Base-by-base conservation (phyloP, 768 basidiomycete species). In the Ephemerocybe angulata region DNA sequence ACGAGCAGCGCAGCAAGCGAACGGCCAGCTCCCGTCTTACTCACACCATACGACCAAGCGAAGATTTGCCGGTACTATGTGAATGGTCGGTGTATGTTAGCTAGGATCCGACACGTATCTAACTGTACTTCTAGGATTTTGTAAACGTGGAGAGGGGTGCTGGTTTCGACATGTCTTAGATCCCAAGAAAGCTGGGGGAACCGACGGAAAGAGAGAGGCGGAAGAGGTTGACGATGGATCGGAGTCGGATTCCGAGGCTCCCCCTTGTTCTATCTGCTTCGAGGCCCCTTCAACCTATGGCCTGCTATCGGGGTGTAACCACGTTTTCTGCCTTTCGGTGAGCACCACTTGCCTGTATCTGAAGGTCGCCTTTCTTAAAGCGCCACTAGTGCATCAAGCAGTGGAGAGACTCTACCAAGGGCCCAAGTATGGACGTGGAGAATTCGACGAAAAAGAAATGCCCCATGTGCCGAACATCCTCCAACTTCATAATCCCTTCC, bases 261-360 rank as follows among this genome's bases (percentile, higher is more conserved):
- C 29, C 11, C 24, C 12, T 3, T 92, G 90, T 62, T 81, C 81
- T 19, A 86, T 92, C 48, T 92, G 90, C 64, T 79, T 87, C 56
- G 90, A 92, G 63, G 83, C 76, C 60, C 88, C 90, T 11, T 68
- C 68, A 4, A 81, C 80, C 0, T 90, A 83, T 62, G 90, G 88
- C 31, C 69, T 91, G 15, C 75, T 92, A 27, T 73, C 87, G 21
- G 84, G 83, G 29, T 93, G 90, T 65, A 85, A 79, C 57, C 90
- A 93, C 67, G 72, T 89, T 46, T 92, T 90, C 67, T 93, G 90
- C 65, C 74, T 87, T 33, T 67, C 79, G 56, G 89, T 90, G 64
- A 55, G 77, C 69, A 43, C 29, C 69, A 43, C 29, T 21, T 8
- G 44, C 49, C 11, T 41, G 51, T 35, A 15, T 33, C 25, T 1